Evolutionary conservation across 2,329 filamentous ascomycete species (phyloP).

Genomic region (Trichoderma lentiforme): DNA sequence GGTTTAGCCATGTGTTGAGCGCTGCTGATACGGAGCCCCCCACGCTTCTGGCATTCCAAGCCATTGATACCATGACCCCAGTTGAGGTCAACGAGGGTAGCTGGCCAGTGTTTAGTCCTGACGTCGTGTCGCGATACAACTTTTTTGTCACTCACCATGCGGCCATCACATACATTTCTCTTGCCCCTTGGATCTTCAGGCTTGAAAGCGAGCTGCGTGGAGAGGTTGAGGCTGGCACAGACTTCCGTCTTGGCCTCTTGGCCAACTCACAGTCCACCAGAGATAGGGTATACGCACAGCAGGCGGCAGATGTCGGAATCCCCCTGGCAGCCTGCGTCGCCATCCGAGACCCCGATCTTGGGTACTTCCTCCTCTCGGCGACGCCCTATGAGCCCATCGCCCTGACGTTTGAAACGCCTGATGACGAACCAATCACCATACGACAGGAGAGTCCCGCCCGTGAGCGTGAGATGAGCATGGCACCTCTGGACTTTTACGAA

Average conservation of each 20-base stretch:
- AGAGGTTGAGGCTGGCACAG: conserved; percentile 55
- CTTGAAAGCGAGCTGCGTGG: conserved; percentile 59
- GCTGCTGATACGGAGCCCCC: conserved; percentile 41
- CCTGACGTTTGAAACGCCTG: conserved; percentile 58
- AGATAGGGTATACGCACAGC: conserved; percentile 56
- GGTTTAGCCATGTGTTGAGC: conserved; percentile 36
- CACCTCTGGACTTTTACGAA: conserved; percentile 53
- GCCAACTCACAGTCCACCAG: conserved; percentile 57
- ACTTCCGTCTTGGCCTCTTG: conserved; percentile 59
- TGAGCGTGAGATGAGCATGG: conserved; percentile 41
- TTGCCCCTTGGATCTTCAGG: conserved; percentile 61
- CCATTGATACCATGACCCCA: conserved; percentile 56
- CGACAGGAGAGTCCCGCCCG: conserved; percentile 43
- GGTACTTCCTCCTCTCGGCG: conserved; percentile 60
- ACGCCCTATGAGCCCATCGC: conserved; percentile 57
- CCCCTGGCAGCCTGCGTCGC: conserved; percentile 53
- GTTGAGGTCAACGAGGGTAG: conserved; percentile 53
- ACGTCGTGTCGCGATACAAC: conserved; percentile 59
- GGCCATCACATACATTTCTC: conserved; percentile 58
- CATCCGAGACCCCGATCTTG: conserved; percentile 59
- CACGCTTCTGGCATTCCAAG: conserved; percentile 58
- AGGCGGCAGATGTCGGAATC: conserved; percentile 43
- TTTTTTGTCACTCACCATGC: conserved; percentile 62
- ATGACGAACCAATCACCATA: conserved; percentile 46
- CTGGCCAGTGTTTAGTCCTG: conserved; percentile 62